Evolutionary conservation across 768 basidiomycete species (phyloP).

Genomic region (Hypsizygus marmoreus): DNA sequence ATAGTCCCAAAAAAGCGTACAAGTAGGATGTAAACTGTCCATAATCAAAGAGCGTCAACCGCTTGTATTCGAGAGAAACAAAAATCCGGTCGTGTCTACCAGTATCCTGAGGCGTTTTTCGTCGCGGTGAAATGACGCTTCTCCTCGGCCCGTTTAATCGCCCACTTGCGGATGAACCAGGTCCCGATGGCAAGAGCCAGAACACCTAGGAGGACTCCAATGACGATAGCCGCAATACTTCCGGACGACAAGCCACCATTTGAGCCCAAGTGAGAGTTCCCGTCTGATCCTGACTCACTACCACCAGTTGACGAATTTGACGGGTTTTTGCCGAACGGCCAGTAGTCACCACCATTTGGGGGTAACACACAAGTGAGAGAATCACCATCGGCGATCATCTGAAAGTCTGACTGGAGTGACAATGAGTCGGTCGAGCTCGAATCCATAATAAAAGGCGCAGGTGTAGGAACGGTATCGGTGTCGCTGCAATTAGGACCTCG

Average conservation of each 20-base stretch:
- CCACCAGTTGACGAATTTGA: too few relatives aligned
- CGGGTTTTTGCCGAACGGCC: slow-evolving; percentile 68
- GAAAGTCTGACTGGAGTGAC: slow-evolving; percentile 55
- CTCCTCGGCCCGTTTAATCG: slow-evolving; percentile 33
- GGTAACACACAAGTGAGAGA: slow-evolving; percentile 68
- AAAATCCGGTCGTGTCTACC: too few relatives aligned
- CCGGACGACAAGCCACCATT: too few relatives aligned
- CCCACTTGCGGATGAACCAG: slow-evolving; percentile 54
- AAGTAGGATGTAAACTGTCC: too few relatives aligned
- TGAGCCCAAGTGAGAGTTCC: slow-evolving; percentile 13
- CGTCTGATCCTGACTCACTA: slow-evolving; percentile 16
- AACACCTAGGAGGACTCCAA: slow-evolving; percentile 54
- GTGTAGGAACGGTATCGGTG: slow-evolving; percentile 48
- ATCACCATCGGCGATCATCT: slow-evolving; percentile 51
- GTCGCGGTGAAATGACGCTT: slow-evolving; percentile 23
- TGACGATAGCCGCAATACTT: slow-evolving; percentile 46
- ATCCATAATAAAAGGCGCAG: slow-evolving; percentile 63
- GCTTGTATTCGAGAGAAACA: too few relatives aligned
- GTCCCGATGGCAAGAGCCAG: slow-evolving; percentile 37
- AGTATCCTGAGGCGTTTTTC: slow-evolving; percentile 19
- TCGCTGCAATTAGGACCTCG: slow-evolving; percentile 65
- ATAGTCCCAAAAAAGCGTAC: too few relatives aligned
- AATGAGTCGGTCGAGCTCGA: slow-evolving; percentile 38
- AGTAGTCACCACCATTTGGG: slow-evolving; percentile 66
- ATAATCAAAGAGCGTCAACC: too few relatives aligned